A percentile compares a stretch with the other conserved stretches of the same genome.
Conservation (phyloP, 169 alveolate genomes). For the Cryptosporidium sp. region DNA sequence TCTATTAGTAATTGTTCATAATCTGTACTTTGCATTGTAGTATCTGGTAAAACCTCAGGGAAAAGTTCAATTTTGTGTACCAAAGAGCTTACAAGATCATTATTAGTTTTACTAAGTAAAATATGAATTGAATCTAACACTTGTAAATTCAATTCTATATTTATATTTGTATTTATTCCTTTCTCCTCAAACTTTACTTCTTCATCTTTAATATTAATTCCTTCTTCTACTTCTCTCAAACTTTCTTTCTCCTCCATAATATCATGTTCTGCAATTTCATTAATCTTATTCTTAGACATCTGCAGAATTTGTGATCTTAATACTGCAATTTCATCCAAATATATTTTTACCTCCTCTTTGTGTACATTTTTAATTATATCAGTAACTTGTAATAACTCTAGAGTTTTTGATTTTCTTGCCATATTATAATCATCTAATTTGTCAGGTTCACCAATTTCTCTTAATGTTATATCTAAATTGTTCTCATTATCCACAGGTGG, state of each 20-base stretch:
- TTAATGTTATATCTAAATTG: background rate
- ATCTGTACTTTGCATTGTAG: background rate
- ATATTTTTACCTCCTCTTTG: slow-evolving; percentile 55
- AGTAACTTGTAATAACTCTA: slow-evolving; percentile 51
- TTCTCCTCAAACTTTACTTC: background rate
- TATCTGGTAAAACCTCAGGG: background rate
- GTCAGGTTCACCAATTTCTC: background rate
- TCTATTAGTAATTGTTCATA: background rate
- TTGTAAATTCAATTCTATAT: background rate
- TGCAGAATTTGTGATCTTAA: slow-evolving; percentile 59
- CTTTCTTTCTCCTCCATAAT: background rate
- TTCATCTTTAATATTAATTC: background rate
- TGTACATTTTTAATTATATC: slow-evolving; percentile 70
- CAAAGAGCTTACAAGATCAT: background rate
- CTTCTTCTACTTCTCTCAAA: background rate
- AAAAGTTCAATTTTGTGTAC: background rate
- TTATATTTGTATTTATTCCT: background rate
- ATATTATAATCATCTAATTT: background rate
- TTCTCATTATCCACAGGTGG: background rate
- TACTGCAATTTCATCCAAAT: slow-evolving; percentile 51
- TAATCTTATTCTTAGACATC: background rate
- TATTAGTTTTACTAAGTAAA: background rate
- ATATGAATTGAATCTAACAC: background rate
- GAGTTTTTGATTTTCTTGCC: slow-evolving; percentile 13
- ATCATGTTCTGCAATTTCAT: background rate